A percentile compares a stretch with the other conserved stretches of the same genome.
Conservation (phyloP, 768 basidiomycete genomes). For the Suillus cothurnatus region DNA sequence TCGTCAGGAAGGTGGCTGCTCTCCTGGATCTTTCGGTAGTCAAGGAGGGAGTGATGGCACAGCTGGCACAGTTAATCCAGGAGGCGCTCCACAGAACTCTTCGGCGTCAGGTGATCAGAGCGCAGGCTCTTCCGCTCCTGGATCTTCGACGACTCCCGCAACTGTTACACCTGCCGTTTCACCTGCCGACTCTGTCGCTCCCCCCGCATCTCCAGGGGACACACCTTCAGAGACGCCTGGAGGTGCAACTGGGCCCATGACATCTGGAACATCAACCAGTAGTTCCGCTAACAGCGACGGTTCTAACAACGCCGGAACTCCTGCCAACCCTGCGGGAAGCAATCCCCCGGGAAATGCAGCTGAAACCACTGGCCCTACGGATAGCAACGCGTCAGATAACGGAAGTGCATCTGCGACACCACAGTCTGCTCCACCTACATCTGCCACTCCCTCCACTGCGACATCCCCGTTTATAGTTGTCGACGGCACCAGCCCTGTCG, state of each 20-base stretch:
- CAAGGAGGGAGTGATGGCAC: background rate
- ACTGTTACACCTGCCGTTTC: background rate
- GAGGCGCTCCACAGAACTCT: background rate
- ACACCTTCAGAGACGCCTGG: background rate
- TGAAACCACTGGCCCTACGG: background rate
- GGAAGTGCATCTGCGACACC: background rate
- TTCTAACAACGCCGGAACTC: background rate
- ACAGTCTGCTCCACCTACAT: background rate
- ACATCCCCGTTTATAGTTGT: background rate
- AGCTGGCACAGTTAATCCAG: background rate
- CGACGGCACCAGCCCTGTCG: background rate
- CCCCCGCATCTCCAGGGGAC: background rate
- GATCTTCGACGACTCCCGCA: background rate
- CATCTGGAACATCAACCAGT: background rate
- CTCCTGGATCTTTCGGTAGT: background rate
- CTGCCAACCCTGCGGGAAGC: background rate
- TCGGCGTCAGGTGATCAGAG: constrained; percentile 1
- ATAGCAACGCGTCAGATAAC: background rate
- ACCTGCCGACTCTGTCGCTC: constrained; percentile 6
- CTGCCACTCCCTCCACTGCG: background rate
- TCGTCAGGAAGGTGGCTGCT: constrained; percentile 25
- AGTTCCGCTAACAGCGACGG: background rate
- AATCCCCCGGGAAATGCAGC: background rate
- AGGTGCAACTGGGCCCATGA: background rate
- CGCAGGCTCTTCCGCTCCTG: background rate